A percentile compares a stretch with the other conserved stretches of the same genome.
Conservation (phyloP, 345 rosid species). For the Sapria himalayana region DNA sequence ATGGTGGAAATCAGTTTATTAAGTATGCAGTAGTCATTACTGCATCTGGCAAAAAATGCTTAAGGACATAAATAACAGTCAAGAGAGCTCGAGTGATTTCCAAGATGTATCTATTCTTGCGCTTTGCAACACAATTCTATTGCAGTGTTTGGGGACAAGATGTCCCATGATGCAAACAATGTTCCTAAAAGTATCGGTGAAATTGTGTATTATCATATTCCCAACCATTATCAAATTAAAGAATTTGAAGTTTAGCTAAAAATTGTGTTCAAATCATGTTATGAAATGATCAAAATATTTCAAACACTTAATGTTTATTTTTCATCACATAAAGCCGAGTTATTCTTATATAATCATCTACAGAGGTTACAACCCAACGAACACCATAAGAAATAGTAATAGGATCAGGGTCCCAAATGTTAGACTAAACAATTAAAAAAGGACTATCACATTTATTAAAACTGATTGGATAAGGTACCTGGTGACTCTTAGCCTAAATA, state of each 20-base stretch:
- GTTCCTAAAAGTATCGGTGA: not conserved
- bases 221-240: not conserved
- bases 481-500: constrained; percentile 7
- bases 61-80: not conserved
- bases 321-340: constrained; percentile 1
- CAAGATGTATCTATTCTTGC: not conserved
- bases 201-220: not conserved
- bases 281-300: not conserved
- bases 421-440: no score
- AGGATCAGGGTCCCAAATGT: not conserved
- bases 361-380: not conserved
- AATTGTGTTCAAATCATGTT: not conserved
- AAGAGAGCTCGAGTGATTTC: not conserved
- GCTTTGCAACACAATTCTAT: not conserved
- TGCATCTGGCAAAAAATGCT: not conserved
- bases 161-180: constrained; percentile 1
- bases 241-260: not conserved
- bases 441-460: no score
- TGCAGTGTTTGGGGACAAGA: not conserved
- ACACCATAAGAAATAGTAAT: not conserved
- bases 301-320: not conserved
- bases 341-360: not conserved
- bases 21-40: not conserved
- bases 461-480: constrained; percentile 3
- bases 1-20: not conserved